A percentile compares a stretch with the other conserved stretches of the same genome.
Conservation (phyloP, 208 protist genomes). For the Zelonia costaricensis region DNA sequence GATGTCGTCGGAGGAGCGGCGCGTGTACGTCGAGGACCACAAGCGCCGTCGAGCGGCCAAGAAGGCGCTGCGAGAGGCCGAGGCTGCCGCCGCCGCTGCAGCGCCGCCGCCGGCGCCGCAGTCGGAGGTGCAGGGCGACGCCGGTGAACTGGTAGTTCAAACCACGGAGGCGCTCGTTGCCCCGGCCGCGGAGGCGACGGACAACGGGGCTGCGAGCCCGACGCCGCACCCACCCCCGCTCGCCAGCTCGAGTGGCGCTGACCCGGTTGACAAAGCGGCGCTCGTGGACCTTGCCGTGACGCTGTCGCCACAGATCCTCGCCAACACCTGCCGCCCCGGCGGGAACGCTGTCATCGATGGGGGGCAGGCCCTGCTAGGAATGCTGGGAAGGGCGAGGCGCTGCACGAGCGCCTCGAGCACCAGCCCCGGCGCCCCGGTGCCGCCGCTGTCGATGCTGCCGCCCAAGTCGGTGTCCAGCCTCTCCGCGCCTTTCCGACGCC, state of each 20-base stretch:
- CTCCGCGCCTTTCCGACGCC: slow-evolving; percentile 12
- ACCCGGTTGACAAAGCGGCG: neutral
- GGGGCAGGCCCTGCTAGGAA: neutral
- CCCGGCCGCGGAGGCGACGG: neutral
- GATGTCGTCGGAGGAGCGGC: slow-evolving; percentile 25
- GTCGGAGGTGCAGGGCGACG: too few relatives aligned
- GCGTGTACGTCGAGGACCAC: slow-evolving; percentile 22
- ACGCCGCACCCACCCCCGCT: neutral
- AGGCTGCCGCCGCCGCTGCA: neutral
- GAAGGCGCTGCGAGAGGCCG: slow-evolving; percentile 8
- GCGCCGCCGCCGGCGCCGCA: too few relatives aligned
- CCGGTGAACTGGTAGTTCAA: too few relatives aligned
- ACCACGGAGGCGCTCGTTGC: neutral
- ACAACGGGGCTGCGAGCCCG: neutral
- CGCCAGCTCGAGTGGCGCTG: neutral
- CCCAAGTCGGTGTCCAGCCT: neutral
- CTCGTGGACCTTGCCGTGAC: neutral
- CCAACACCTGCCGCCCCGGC: slow-evolving; percentile 3
- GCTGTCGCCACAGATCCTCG: slow-evolving; percentile 16
- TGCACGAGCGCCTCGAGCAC: slow-evolving; percentile 24
- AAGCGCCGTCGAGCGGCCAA: slow-evolving; percentile 28
- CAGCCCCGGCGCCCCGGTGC: neutral
- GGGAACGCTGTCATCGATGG: neutral
- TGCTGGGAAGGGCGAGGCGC: slow-evolving; percentile 7
- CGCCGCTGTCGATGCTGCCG: neutral